phyloP scores from a whole-genome alignment of 805 yeast genomes.

The Candida namnaoensis region DNA sequence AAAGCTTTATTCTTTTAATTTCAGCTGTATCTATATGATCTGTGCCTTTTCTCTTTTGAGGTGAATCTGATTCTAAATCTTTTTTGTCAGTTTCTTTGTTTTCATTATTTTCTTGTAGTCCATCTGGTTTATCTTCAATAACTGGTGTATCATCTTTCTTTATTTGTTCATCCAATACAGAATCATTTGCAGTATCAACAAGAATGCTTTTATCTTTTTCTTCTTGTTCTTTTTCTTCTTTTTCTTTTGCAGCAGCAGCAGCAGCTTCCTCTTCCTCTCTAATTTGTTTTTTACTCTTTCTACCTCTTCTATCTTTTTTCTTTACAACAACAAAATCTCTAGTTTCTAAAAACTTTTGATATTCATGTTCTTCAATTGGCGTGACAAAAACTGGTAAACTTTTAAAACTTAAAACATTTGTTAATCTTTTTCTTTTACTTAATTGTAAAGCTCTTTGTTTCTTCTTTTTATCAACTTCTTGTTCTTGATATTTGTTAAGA shows the following conservation, averaged over 20 bases:
- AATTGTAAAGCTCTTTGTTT: constrained; percentile 65
- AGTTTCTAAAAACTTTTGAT: constrained; percentile 30
- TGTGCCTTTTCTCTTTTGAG: too few relatives aligned
- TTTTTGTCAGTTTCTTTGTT: too few relatives aligned
- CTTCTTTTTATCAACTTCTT: constrained; percentile 74
- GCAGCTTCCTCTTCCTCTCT: constrained; percentile 20
- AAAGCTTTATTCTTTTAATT: too few relatives aligned
- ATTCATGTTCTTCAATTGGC: constrained; percentile 55
- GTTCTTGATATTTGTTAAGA: constrained; percentile 70
- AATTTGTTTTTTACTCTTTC: constrained; percentile 33
- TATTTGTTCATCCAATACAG: too few relatives aligned
- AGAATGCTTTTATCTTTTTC: too few relatives aligned
- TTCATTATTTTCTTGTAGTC: too few relatives aligned
- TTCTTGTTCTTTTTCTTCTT: constrained; percentile 1
- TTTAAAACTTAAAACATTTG: constrained; percentile 45
- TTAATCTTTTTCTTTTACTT: constrained; percentile 53
- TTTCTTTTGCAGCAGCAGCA: background rate
- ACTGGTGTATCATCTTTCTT: too few relatives aligned
- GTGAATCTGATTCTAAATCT: too few relatives aligned
- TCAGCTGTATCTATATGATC: too few relatives aligned
- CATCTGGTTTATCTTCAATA: too few relatives aligned
- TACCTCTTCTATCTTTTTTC: constrained; percentile 37
- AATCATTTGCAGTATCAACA: too few relatives aligned
- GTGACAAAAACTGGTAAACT: constrained; percentile 43
- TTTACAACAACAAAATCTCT: constrained; percentile 26